These are phyloP conservation scores for Verticillium alfalfae DNA, from an alignment of 2,329 filamentous ascomycete species.

Conservation along the genomic window DNA sequence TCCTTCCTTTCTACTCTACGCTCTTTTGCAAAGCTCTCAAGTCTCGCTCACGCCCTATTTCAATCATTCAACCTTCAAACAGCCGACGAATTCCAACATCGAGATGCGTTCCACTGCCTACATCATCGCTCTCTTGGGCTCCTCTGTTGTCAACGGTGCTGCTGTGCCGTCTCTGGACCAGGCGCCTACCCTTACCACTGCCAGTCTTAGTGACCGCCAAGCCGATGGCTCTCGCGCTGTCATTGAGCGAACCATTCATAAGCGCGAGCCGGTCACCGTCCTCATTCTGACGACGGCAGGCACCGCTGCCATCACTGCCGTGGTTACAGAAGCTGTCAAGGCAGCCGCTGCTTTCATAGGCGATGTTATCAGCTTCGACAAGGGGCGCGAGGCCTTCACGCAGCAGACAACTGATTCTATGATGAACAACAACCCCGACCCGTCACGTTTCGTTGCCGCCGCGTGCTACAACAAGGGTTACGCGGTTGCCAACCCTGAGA, in stretches of 20 bases:
- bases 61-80: not conserved
- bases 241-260: not conserved
- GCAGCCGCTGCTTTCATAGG: not conserved
- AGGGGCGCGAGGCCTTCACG: conserved; percentile 4
- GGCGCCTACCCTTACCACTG: not conserved
- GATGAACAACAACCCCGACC: conserved; percentile 2
- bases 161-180: not conserved
- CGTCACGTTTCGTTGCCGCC: conserved; percentile 1
- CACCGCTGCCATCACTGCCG: not conserved
- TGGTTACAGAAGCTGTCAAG: not conserved
- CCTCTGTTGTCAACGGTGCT: conserved; percentile 3
- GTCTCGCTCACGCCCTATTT: no score
- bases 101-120: conserved; percentile 3
- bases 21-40: no score
- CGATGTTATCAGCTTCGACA: not conserved
- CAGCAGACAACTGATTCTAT: conserved; percentile 2
- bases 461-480: conserved; percentile 6
- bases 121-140: not conserved
- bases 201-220: not conserved
- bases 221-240: not conserved
- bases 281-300: not conserved
- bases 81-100: not conserved
- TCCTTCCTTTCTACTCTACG: no score
- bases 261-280: conserved; percentile 1
- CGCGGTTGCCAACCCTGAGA: not conserved